phyloP scores from a whole-genome alignment of 345 rosid genomes.

The Boechera divaricarpa region DNA sequence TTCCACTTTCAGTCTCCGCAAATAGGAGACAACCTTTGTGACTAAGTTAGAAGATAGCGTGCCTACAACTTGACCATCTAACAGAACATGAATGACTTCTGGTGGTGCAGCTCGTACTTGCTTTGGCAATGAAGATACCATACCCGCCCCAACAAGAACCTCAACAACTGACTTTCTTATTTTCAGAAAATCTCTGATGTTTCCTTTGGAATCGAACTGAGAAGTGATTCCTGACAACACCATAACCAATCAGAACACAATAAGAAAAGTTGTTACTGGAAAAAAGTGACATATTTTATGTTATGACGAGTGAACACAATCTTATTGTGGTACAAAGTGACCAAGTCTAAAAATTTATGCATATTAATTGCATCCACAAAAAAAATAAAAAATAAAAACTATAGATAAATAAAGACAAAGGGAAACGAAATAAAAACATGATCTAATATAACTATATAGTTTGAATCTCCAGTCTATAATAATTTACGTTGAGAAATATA shows the following conservation, averaged over 20 bases:
- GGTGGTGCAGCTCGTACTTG: conserved; percentile 88
- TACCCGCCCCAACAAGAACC: conserved; percentile 79
- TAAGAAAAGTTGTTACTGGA: conserved; percentile 20
- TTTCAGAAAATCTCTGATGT: conserved; percentile 69
- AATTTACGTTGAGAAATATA: neutral
- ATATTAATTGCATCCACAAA: neutral
- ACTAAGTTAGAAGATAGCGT: conserved; percentile 60
- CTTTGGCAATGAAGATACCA: conserved; percentile 83
- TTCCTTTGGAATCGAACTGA: conserved; percentile 74
- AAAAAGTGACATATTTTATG: conserved; percentile 15
- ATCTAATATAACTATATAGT: neutral
- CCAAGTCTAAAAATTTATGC: conserved; percentile 6
- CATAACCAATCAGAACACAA: conserved; percentile 30
- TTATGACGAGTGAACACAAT: neutral
- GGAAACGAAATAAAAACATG: neutral
- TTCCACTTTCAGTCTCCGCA: conserved; percentile 84
- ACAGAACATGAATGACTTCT: conserved; percentile 71
- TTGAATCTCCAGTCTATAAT: neutral
- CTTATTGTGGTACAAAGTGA: neutral
- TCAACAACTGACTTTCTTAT: conserved; percentile 66
- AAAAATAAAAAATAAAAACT: neutral
- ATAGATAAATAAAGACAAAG: neutral
- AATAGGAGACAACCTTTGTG: conserved; percentile 68
- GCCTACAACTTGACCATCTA: conserved; percentile 94
- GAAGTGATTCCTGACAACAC: conserved; percentile 78